Conservation (phyloP, 176 grass and related monocot species). For the Carex parvula region DNA sequence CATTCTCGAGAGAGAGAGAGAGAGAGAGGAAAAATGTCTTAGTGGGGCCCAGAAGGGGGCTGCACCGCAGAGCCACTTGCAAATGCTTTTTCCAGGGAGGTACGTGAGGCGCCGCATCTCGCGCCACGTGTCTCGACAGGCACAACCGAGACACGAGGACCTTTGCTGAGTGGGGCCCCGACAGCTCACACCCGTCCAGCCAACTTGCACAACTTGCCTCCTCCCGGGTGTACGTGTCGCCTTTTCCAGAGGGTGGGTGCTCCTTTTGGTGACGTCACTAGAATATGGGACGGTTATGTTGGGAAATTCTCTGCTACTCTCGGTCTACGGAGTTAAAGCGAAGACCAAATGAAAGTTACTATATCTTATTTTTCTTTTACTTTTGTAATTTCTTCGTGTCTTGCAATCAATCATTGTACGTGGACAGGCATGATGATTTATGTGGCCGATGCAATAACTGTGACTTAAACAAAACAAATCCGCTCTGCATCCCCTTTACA, state of each 20-base stretch:
- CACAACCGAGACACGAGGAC: conserved; percentile 24
- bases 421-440: background rate
- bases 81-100: conserved; percentile 7
- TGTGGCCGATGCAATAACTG: background rate
- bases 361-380: background rate
- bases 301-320: background rate
- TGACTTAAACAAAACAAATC: no score
- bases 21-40: background rate
- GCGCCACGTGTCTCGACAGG: conserved; percentile 32
- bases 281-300: background rate
- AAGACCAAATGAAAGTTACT: background rate
- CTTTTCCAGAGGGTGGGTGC: background rate
- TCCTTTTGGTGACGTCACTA: conserved; percentile 10
- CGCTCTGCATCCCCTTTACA: no score
- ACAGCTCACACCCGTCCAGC: conserved; percentile 25
- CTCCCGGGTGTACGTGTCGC: conserved; percentile 1
- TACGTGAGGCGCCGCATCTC: conserved; percentile 16
- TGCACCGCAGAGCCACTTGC: conserved; percentile 10
- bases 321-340: background rate
- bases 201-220: conserved; percentile 22
- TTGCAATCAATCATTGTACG: conserved; percentile 1
- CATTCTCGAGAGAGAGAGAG: background rate
- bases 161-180: background rate
- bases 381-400: background rate
- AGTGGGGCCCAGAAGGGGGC: background rate